Conservation (phyloP, 2,329 filamentous ascomycete species). For the Curvularia eragrostidis region DNA sequence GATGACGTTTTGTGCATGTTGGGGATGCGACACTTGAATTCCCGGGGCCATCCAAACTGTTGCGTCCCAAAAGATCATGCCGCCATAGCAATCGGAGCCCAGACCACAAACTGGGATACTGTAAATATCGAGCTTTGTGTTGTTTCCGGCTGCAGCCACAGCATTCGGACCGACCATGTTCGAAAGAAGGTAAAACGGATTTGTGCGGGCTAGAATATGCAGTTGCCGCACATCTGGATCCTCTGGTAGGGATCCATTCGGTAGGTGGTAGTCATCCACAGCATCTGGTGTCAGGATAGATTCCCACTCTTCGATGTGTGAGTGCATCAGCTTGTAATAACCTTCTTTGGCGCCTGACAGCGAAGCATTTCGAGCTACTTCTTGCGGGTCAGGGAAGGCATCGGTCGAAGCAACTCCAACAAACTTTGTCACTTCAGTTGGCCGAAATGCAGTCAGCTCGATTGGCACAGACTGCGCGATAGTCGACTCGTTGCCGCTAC, state of each 20-base stretch:
- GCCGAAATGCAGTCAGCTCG: slow-evolving; percentile 59
- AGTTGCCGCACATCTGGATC: slow-evolving; percentile 64
- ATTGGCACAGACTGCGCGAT: slow-evolving; percentile 68
- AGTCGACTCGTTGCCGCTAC: slow-evolving; percentile 64
- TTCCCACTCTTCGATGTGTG: slow-evolving; percentile 69
- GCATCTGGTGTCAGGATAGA: slow-evolving; percentile 65
- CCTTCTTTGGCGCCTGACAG: slow-evolving; percentile 59
- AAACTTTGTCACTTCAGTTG: slow-evolving; percentile 68
- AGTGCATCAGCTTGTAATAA: slow-evolving; percentile 61
- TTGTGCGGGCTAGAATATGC: slow-evolving; percentile 62
- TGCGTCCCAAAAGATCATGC: slow-evolving; percentile 70
- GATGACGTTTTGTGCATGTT: slow-evolving; percentile 67
- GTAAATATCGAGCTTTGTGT: slow-evolving; percentile 63
- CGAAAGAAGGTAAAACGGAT: slow-evolving; percentile 64
- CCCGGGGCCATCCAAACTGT: slow-evolving; percentile 74
- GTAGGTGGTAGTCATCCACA: slow-evolving; percentile 68
- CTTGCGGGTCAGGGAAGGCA: slow-evolving; percentile 66
- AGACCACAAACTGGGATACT: slow-evolving; percentile 74
- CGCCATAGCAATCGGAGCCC: slow-evolving; percentile 71
- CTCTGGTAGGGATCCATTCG: slow-evolving; percentile 62
- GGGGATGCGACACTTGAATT: slow-evolving; percentile 67
- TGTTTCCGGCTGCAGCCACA: slow-evolving; percentile 56
- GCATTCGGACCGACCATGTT: slow-evolving; percentile 63
- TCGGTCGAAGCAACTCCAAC: slow-evolving; percentile 73
- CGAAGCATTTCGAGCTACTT: slow-evolving; percentile 63